A percentile compares a stretch with the other conserved stretches of the same genome.
phyloP scores from a whole-genome alignment of 305 asterid species.

The Fraxinus dipetala region DNA sequence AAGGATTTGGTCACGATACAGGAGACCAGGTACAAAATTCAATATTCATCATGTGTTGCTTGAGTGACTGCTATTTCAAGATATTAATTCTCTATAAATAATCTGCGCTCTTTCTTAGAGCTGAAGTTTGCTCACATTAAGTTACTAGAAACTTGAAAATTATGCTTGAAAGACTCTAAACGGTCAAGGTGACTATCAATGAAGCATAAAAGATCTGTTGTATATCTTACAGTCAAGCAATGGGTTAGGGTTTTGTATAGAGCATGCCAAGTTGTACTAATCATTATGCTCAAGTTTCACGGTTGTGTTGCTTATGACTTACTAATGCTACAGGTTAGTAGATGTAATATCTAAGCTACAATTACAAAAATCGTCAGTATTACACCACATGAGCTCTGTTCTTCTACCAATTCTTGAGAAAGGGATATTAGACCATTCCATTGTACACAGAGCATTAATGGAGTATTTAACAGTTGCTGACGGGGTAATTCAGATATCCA shows the following conservation, averaged over 20 bases:
- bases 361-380: slow-evolving; percentile 65
- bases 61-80: neutral
- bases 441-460: slow-evolving; percentile 70
- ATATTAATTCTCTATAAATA: neutral
- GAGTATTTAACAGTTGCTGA: slow-evolving; percentile 78
- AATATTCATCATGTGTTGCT: neutral
- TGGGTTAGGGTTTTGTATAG: neutral
- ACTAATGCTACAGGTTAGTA: slow-evolving; percentile 51
- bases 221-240: neutral
- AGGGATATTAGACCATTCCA: slow-evolving; percentile 87
- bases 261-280: neutral
- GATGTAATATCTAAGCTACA: slow-evolving; percentile 78
- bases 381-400: slow-evolving; percentile 75
- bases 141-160: neutral
- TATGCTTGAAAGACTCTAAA: neutral
- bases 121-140: slow-evolving; percentile 9
- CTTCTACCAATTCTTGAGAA: slow-evolving; percentile 91
- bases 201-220: neutral
- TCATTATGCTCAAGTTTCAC: neutral
- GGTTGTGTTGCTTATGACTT: slow-evolving; percentile 6
- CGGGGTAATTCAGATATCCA: slow-evolving; percentile 44
- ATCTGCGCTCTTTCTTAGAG: neutral
- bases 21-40: slow-evolving; percentile 56
- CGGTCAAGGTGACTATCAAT: neutral
- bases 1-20: slow-evolving; percentile 69